These are phyloP conservation scores for Meyerozyma smithsonii DNA, from an alignment of 1,139 yeast species.

Conservation along the genomic window DNA sequence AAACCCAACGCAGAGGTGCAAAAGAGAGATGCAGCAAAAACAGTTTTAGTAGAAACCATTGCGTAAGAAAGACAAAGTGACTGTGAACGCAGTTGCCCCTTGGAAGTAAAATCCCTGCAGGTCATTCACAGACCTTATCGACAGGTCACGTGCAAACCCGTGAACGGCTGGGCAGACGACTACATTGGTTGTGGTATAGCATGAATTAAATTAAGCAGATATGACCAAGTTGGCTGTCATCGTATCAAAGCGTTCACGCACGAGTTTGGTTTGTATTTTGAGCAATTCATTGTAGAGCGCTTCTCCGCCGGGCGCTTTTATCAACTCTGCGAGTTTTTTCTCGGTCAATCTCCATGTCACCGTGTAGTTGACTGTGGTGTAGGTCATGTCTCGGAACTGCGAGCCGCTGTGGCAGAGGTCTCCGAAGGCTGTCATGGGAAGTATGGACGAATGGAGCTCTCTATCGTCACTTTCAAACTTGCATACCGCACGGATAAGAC, in stretches of 20 bases:
- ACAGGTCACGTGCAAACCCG: background rate
- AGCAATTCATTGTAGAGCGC: conserved; percentile 67
- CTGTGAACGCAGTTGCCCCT: background rate
- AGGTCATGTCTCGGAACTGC: conserved; percentile 37
- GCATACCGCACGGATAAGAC: conserved; percentile 63
- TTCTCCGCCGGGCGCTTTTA: conserved; percentile 37
- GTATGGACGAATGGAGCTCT: conserved; percentile 66
- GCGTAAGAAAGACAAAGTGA: background rate
- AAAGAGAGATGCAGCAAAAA: background rate
- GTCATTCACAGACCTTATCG: background rate
- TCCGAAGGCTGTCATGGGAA: conserved; percentile 92
- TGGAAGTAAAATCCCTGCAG: background rate
- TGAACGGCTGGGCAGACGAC: background rate
- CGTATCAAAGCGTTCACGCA: conserved; percentile 70
- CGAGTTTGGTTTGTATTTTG: conserved; percentile 57
- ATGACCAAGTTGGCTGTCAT: conserved; percentile 66
- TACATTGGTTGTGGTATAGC: background rate
- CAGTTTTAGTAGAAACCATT: background rate
- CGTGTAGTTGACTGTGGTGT: conserved; percentile 50
- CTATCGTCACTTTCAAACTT: conserved; percentile 50
- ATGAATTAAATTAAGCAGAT: conserved; percentile 29
- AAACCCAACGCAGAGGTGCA: background rate
- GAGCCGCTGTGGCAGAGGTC: conserved; percentile 39
- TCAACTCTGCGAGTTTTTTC: conserved; percentile 39
- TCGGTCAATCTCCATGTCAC: conserved; percentile 69